These are phyloP conservation scores for Boletus rubroflammeus DNA, from an alignment of 768 basidiomycete genomes.

Conservation along the genomic window DNA sequence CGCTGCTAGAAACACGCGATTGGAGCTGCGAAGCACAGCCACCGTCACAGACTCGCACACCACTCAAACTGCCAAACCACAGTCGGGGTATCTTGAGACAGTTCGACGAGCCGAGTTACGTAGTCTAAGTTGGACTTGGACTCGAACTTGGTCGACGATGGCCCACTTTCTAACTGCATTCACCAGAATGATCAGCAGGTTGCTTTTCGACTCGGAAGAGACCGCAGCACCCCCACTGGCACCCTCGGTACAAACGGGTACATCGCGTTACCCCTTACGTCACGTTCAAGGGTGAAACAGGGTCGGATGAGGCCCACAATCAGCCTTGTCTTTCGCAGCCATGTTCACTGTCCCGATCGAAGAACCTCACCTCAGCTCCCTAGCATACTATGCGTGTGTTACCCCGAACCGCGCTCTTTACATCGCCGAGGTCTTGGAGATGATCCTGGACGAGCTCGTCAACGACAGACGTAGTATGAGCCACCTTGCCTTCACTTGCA, in stretches of 20 bases:
- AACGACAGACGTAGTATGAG: constrained; percentile 16
- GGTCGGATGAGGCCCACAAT: too few species aligned
- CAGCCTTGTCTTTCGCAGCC: not conserved
- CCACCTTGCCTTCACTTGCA: constrained; percentile 22
- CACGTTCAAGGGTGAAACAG: not conserved
- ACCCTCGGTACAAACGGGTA: too few species aligned
- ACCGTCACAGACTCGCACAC: too few species aligned
- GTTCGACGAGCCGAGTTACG: too few species aligned
- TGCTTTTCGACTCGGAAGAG: not conserved
- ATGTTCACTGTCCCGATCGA: constrained; percentile 1
- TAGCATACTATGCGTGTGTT: not conserved
- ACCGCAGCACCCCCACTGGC: constrained; percentile 2
- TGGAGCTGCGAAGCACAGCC: constrained; percentile 25
- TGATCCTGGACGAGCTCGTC: constrained; percentile 20
- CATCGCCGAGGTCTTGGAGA: constrained; percentile 22
- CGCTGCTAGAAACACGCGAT: constrained; percentile 22
- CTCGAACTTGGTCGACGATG: not conserved
- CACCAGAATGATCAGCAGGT: not conserved
- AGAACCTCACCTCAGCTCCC: not conserved
- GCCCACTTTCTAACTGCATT: not conserved
- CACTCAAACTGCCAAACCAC: too few species aligned
- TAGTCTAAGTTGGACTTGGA: not conserved
- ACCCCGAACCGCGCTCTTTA: constrained; percentile 7
- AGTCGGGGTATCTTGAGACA: too few species aligned
- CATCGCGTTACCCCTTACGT: constrained; percentile 9